A percentile compares a stretch with the other conserved stretches of the same genome.
Conservation (phyloP, 73 alveolate species). For the Effrenium voratum region DNA sequence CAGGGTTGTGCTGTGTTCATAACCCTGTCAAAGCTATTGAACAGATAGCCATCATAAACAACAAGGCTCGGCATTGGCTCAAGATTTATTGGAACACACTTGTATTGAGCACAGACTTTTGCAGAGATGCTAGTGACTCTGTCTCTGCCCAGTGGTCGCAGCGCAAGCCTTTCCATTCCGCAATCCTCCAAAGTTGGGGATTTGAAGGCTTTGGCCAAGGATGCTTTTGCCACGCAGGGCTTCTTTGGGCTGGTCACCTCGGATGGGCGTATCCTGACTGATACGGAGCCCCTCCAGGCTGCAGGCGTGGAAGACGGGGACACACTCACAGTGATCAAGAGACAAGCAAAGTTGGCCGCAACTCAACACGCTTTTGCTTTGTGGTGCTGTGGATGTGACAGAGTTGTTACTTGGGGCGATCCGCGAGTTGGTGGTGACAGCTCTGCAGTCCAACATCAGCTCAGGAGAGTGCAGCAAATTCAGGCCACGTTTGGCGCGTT, state of each 20-base stretch:
- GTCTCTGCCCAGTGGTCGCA: too few relatives aligned
- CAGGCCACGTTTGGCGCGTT: conserved; percentile 50
- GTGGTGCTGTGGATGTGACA: conserved; percentile 28
- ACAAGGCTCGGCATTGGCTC: too few relatives aligned
- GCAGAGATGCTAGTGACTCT: too few relatives aligned
- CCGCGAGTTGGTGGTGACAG: conserved; percentile 49
- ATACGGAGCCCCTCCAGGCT: not conserved
- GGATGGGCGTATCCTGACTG: conserved; percentile 6
- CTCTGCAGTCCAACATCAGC: not conserved
- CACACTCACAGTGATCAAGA: not conserved
- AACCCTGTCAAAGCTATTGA: too few relatives aligned
- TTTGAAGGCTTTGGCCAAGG: too few relatives aligned
- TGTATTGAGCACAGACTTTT: too few relatives aligned
- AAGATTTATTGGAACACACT: too few relatives aligned
- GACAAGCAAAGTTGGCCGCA: not conserved
- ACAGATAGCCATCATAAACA: too few relatives aligned
- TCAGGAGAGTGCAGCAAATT: conserved; percentile 8
- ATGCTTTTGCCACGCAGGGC: too few relatives aligned
- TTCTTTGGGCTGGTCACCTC: conserved; percentile 1
- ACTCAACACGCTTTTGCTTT: conserved; percentile 20
- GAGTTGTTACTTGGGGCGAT: conserved; percentile 31
- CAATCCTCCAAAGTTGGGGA: too few relatives aligned
- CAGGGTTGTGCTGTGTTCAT: too few relatives aligned
- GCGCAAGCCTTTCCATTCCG: too few relatives aligned
- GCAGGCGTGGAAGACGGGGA: conserved; percentile 6